phyloP scores from a whole-genome alignment of 768 basidiomycete genomes.

The Hemileccinum impolitum region DNA sequence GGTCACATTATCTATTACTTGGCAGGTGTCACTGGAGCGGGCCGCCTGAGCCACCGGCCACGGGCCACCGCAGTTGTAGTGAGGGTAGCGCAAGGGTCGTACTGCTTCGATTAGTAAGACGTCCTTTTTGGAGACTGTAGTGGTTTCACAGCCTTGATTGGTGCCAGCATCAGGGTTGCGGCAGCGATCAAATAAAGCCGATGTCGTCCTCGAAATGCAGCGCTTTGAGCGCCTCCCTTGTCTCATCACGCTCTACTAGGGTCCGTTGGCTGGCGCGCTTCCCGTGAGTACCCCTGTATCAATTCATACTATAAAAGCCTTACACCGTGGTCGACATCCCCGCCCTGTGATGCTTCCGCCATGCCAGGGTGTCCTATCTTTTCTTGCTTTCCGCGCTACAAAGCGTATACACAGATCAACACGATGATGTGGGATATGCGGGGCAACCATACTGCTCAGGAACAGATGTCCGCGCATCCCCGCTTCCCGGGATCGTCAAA shows the following conservation, averaged over 20 bases:
- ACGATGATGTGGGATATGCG: conserved; percentile 28
- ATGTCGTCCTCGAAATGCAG: conserved; percentile 22
- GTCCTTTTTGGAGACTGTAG: conserved; percentile 15
- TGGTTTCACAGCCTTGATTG: not conserved
- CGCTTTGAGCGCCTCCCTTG: conserved; percentile 12
- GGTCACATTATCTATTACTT: too few species aligned
- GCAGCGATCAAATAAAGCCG: conserved; percentile 29
- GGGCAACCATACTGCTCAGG: conserved; percentile 13
- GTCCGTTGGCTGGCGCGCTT: conserved; percentile 18
- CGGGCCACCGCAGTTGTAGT: too few species aligned
- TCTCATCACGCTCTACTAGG: conserved; percentile 25
- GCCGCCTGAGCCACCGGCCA: too few species aligned
- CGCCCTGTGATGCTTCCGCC: conserved; percentile 10
- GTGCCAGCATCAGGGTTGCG: conserved; percentile 8
- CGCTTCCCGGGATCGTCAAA: conserved; percentile 12
- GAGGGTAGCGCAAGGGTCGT: not conserved
- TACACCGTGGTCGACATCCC: not conserved
- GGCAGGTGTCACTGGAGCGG: too few species aligned
- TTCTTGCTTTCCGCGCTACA: conserved; percentile 32
- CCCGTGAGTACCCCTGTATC: conserved; percentile 14
- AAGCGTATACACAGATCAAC: conserved; percentile 32
- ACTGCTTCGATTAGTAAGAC: conserved; percentile 1
- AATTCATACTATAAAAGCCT: conserved; percentile 25
- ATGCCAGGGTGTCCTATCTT: conserved; percentile 32
- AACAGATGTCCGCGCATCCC: conserved; percentile 12